Evolutionary conservation across 2,329 filamentous ascomycete species (phyloP), one percentile per base, ranked within the genome.

Genomic region (Plectosphaerella sp.): DNA sequence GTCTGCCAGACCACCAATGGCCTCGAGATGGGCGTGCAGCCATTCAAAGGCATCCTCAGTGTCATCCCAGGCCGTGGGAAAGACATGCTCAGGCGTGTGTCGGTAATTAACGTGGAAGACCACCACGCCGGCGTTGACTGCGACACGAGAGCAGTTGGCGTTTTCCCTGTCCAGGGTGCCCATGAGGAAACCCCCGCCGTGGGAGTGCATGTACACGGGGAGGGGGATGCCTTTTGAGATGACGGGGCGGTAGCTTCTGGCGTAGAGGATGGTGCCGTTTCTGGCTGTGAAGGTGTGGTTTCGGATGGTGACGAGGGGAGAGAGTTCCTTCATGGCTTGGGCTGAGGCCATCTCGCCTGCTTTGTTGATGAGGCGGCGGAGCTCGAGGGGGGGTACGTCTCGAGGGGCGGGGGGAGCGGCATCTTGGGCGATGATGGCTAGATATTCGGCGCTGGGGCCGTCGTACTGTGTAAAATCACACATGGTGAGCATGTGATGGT

Each of bases 31-130:
- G n/a, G 65, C 63, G 47, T 80, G 73, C 0, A 79, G 60, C 82
- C 80, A 85, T 20, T 72, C 66, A 24, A 82, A 77, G 0, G 75
- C 72, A 47, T 83, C 81, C 52, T 79, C 73, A 0, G 69, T 62
- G 45, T 85, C 82, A 43, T 76, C 53, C 73, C 74, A 81, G 0
- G 74, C 71, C 0, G 71, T 75, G 0, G 82, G 82, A 52, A 77
- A 83, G 0, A 52, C 57, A 54, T 73, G 64, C 50, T 83, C 75
- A 0, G 80, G 80, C 0, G 79, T 80, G 57, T 84, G 80, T 0
- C 82, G 75, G 60, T 84, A 84, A 56, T 81, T 80, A 14, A 83
- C 67, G 39, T 82, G 79, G 1, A 83, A 58, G 0, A 83, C 78
- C 0, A 76, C 64, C 2, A 75, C 67, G 1, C 64, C 62, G 0